phyloP scores from a whole-genome alignment of 2,329 filamentous ascomycete species.

The Botrytis cinerea region DNA sequence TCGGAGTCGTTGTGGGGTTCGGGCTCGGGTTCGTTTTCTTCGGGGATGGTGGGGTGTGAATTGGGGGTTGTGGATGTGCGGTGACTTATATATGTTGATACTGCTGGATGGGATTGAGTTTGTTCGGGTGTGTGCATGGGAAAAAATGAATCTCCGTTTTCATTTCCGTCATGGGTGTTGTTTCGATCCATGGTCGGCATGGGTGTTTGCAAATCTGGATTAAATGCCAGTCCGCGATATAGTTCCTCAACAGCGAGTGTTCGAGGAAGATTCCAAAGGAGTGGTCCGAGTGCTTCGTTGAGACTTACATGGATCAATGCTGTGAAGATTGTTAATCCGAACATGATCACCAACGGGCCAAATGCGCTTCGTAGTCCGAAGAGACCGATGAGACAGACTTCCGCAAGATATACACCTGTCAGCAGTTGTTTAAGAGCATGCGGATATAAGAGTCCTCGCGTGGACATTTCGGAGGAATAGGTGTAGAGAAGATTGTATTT shows the following conservation, averaged over 20 bases:
- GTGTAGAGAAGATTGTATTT: conserved; percentile 68
- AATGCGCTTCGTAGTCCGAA: conserved; percentile 57
- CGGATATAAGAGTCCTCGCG: conserved; percentile 64
- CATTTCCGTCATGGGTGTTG: conserved; percentile 26
- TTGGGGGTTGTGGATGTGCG: neutral
- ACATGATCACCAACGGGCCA: conserved; percentile 59
- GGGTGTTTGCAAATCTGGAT: conserved; percentile 38
- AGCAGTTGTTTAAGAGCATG: conserved; percentile 64
- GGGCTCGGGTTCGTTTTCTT: neutral
- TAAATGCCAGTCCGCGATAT: conserved; percentile 29
- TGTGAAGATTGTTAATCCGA: conserved; percentile 57
- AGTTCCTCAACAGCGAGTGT: conserved; percentile 38
- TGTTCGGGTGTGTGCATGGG: conserved; percentile 1
- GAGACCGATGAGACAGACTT: conserved; percentile 63
- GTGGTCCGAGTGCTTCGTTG: conserved; percentile 36
- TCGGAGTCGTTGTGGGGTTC: neutral
- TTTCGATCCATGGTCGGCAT: conserved; percentile 38
- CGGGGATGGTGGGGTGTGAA: neutral
- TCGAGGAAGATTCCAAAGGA: conserved; percentile 39
- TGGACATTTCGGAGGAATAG: conserved; percentile 61
- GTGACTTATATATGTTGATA: conserved; percentile 9
- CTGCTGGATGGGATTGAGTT: neutral
- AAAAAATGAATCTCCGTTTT: neutral
- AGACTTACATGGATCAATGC: conserved; percentile 54
- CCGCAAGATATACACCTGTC: conserved; percentile 62